Evolutionary conservation across 2,329 filamentous ascomycete species (phyloP).

Genomic region (Clonostachys byssicola): DNA sequence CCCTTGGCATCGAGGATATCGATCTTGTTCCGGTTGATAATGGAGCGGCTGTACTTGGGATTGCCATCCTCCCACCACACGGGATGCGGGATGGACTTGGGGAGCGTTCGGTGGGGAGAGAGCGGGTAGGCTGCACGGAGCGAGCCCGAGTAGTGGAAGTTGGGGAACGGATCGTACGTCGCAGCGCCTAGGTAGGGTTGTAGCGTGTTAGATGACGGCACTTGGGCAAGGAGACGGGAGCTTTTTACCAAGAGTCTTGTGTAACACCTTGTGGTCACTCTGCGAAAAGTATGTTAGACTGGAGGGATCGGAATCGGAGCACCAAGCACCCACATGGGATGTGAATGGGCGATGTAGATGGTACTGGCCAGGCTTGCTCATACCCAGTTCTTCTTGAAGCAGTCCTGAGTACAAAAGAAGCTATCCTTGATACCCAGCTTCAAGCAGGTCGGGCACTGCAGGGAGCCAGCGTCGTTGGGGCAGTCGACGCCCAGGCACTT

Average conservation of each 20-base stretch:
- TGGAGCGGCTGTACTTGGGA: constrained; percentile 53
- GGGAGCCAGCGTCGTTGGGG: constrained; percentile 74
- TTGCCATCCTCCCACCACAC: constrained; percentile 88
- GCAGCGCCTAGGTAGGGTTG: too few relatives aligned
- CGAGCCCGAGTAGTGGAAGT: constrained; percentile 75
- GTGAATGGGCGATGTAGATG: not conserved
- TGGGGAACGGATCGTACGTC: constrained; percentile 87
- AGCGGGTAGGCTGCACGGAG: constrained; percentile 86
- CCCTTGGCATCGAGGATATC: constrained; percentile 75
- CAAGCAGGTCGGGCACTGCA: constrained; percentile 94
- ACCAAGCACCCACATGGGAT: not conserved
- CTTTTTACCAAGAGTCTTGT: constrained; percentile 76
- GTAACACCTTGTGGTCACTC: constrained; percentile 69
- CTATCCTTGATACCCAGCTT: constrained; percentile 84
- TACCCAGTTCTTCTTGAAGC: constrained; percentile 99
- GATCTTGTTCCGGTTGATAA: constrained; percentile 74
- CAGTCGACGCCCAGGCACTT: constrained; percentile 83
- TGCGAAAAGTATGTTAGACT: constrained; percentile 28
- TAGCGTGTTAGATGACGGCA: too few relatives aligned
- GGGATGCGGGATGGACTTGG: constrained; percentile 75
- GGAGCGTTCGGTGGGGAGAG: constrained; percentile 67
- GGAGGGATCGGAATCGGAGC: constrained; percentile 7
- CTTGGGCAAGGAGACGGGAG: too few relatives aligned
- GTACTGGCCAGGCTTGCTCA: constrained; percentile 17
- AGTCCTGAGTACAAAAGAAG: constrained; percentile 97